Percentiles rank a stretch among this genome's conserved stretches.
These are phyloP conservation scores for Fusarium protoensiforme DNA, from an alignment of 2,329 filamentous ascomycete genomes.

Conservation along the genomic window DNA sequence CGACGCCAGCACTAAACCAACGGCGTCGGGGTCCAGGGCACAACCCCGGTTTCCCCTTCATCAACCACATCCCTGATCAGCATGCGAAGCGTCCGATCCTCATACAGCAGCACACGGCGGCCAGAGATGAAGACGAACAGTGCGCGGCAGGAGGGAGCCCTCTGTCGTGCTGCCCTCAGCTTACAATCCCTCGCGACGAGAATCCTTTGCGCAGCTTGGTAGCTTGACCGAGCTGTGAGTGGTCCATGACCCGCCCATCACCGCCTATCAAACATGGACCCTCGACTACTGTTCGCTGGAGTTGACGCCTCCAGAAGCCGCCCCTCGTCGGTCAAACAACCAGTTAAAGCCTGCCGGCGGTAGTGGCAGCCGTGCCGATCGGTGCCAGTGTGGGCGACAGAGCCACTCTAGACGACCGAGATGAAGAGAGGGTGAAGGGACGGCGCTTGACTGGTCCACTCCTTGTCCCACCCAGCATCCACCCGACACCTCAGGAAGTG, in stretches of 20 bases:
- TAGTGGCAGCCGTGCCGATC: constrained; percentile 31
- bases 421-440: constrained; percentile 36
- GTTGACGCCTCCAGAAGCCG: constrained; percentile 28
- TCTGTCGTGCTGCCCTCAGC: background rate
- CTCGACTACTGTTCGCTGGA: constrained; percentile 28
- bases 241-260: constrained; percentile 1
- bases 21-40: constrained; percentile 9
- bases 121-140: constrained; percentile 14
- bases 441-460: constrained; percentile 37
- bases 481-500: constrained; percentile 10
- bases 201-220: background rate
- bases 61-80: constrained; percentile 38
- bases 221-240: constrained; percentile 11
- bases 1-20: constrained; percentile 9
- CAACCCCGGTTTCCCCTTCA: constrained; percentile 19
- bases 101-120: constrained; percentile 16
- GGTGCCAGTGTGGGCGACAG: constrained; percentile 26
- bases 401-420: constrained; percentile 40
- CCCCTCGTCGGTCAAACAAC: constrained; percentile 22
- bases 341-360: constrained; percentile 26
- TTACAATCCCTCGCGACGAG: background rate
- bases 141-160: constrained; percentile 4
- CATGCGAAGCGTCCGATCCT: constrained; percentile 40
- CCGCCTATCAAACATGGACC: constrained; percentile 10
- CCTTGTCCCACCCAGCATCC: constrained; percentile 13